phyloP scores from a whole-genome alignment of 1,139 yeast species.

The Candida tetrigidarum region DNA sequence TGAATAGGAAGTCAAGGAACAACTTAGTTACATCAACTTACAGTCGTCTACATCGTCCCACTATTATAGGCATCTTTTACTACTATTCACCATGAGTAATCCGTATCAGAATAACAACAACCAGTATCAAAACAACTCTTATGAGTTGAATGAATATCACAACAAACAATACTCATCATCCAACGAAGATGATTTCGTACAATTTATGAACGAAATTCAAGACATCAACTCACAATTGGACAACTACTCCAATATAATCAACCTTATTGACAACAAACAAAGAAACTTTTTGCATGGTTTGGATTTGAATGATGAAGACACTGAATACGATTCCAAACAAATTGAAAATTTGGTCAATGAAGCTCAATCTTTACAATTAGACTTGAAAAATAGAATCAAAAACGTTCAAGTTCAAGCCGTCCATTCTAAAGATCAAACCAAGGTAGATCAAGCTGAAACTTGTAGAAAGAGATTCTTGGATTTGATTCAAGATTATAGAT shows the following conservation, averaged over 20 bases:
- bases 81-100: slow-evolving; percentile 25
- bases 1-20: no score
- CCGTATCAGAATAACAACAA: slow-evolving; percentile 24
- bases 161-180: slow-evolving; percentile 25
- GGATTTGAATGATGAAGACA: slow-evolving; percentile 74
- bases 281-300: slow-evolving; percentile 80
- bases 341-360: slow-evolving; percentile 79
- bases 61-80: no score
- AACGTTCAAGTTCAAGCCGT: slow-evolving; percentile 61
- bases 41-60: no score
- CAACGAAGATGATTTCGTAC: slow-evolving; percentile 63
- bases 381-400: slow-evolving; percentile 77
- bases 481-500: slow-evolving; percentile 84
- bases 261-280: slow-evolving; percentile 81
- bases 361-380: slow-evolving; percentile 76
- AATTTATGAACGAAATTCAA: slow-evolving; percentile 83
- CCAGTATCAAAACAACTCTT: slow-evolving; percentile 15
- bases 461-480: slow-evolving; percentile 85
- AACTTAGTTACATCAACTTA: no score
- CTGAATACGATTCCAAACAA: slow-evolving; percentile 71
- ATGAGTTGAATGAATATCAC: slow-evolving; percentile 36
- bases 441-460: slow-evolving; percentile 89
- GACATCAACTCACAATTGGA: slow-evolving; percentile 80
- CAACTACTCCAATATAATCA: slow-evolving; percentile 76
- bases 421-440: slow-evolving; percentile 74